phyloP scores from a whole-genome alignment of 768 basidiomycete genomes.

The Mycena venus region DNA sequence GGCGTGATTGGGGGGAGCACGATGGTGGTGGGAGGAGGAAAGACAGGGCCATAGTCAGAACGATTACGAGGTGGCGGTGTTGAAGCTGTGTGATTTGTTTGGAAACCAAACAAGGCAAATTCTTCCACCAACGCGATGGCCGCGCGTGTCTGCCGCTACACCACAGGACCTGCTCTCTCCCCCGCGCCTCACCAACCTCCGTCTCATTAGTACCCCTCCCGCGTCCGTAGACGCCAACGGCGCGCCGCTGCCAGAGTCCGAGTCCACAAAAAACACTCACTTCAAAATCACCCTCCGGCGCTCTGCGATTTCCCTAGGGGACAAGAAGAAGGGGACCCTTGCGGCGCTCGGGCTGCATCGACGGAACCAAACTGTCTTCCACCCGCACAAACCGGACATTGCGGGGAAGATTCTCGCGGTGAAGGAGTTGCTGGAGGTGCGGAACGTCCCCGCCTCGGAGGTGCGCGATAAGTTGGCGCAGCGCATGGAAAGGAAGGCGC shows the following conservation, averaged over 20 bases:
- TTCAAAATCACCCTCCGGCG: slow-evolving; percentile 92
- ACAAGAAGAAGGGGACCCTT: slow-evolving; percentile 79
- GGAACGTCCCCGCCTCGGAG: slow-evolving; percentile 79
- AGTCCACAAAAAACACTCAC: slow-evolving; percentile 64
- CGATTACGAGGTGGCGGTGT: neutral
- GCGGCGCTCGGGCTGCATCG: slow-evolving; percentile 87
- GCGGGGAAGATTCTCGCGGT: slow-evolving; percentile 90
- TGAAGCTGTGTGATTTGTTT: neutral
- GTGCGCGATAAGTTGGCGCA: slow-evolving; percentile 82
- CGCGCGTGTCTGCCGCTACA: slow-evolving; percentile 23
- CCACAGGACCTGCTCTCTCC: slow-evolving; percentile 15
- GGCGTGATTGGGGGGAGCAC: too few relatives aligned
- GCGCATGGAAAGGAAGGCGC: slow-evolving; percentile 73
- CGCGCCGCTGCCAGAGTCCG: neutral
- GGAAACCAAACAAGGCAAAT: neutral
- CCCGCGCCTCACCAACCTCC: slow-evolving; percentile 28
- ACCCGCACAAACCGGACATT: slow-evolving; percentile 75
- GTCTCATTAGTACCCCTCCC: slow-evolving; percentile 22
- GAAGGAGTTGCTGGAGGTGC: slow-evolving; percentile 92
- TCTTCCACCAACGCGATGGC: slow-evolving; percentile 10
- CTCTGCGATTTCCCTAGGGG: slow-evolving; percentile 87
- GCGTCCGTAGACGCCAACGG: neutral
- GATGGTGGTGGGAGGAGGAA: too few relatives aligned
- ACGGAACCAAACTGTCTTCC: slow-evolving; percentile 88
- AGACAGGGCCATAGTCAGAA: too few relatives aligned